Percentiles rank a stretch among this genome's conserved stretches.
Conservation (phyloP, 1,284 basidiomycete species). For the Cryptococcus floricola region DNA sequence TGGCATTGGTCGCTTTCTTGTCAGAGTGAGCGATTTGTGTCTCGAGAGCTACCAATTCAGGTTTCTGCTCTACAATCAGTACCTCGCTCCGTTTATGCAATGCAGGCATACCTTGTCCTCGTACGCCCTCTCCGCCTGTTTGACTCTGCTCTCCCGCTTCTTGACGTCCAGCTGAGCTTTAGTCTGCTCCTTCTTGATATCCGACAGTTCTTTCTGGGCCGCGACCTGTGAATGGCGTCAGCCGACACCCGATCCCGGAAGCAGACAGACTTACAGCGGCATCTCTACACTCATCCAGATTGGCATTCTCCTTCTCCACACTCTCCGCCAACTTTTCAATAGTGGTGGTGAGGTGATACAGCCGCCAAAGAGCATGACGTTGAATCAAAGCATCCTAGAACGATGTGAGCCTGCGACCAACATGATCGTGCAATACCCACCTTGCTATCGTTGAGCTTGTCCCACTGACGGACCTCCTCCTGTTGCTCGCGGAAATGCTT, state of each 20-base stretch:
- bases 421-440: constrained; percentile 49
- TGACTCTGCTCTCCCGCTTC: constrained; percentile 71
- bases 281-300: constrained; percentile 62
- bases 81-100: background rate
- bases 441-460: constrained; percentile 67
- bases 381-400: constrained; percentile 72
- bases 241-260: background rate
- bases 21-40: constrained; percentile 82
- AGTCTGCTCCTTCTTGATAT: constrained; percentile 71
- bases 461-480: constrained; percentile 84
- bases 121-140: constrained; percentile 75
- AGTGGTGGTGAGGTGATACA: constrained; percentile 83
- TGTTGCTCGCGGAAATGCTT: constrained; percentile 98
- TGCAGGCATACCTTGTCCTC: constrained; percentile 64
- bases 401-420: background rate
- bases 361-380: constrained; percentile 77
- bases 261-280: constrained; percentile 55
- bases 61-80: constrained; percentile 56
- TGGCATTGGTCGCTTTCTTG: constrained; percentile 70
- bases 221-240: background rate
- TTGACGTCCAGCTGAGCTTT: constrained; percentile 67
- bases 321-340: constrained; percentile 67
- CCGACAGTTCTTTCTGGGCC: background rate
- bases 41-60: constrained; percentile 73
- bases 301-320: constrained; percentile 68